Percentiles rank a stretch among this genome's conserved stretches.
These are phyloP conservation scores for Rosa persica DNA, from an alignment of 306 rosid genomes.

Conservation along the genomic window DNA sequence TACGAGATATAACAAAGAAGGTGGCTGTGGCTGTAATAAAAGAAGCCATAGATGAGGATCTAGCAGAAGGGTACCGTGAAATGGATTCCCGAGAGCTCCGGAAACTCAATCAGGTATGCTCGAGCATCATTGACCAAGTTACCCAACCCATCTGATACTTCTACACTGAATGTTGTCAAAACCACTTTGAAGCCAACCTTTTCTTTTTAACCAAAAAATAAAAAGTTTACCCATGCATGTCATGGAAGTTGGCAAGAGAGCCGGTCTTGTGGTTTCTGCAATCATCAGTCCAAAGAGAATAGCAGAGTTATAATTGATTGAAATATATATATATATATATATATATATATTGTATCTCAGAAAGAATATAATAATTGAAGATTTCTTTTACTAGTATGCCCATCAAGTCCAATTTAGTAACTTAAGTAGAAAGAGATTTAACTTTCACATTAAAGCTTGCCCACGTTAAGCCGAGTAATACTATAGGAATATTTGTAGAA, in stretches of 20 bases:
- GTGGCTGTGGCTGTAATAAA: conserved; percentile 89
- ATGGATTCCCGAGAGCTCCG: conserved; percentile 83
- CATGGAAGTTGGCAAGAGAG: not conserved
- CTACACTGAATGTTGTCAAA: not conserved
- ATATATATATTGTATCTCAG: not conserved
- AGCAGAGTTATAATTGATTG: not conserved
- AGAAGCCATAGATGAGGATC: conserved; percentile 89
- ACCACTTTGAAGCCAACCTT: not conserved
- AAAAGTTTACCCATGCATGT: not conserved
- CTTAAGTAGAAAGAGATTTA: not conserved
- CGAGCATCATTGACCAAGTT: not conserved
- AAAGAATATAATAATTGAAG: not conserved
- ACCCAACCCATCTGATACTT: not conserved
- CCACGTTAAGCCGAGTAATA: not conserved
- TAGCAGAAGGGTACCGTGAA: conserved; percentile 82
- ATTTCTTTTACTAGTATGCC: not conserved
- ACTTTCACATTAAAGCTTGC: not conserved
- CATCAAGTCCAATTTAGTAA: not conserved
- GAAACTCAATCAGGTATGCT: conserved; percentile 62
- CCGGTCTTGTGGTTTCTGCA: too few relatives aligned
- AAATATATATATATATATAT: not conserved
- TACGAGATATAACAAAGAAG: conserved; percentile 89
- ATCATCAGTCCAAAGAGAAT: too few relatives aligned
- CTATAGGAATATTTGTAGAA: not conserved
- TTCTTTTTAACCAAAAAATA: not conserved